Base-by-base conservation (phyloP, 495 filamentous ascomycete species). In the Sabuloglossum arenarium region DNA sequence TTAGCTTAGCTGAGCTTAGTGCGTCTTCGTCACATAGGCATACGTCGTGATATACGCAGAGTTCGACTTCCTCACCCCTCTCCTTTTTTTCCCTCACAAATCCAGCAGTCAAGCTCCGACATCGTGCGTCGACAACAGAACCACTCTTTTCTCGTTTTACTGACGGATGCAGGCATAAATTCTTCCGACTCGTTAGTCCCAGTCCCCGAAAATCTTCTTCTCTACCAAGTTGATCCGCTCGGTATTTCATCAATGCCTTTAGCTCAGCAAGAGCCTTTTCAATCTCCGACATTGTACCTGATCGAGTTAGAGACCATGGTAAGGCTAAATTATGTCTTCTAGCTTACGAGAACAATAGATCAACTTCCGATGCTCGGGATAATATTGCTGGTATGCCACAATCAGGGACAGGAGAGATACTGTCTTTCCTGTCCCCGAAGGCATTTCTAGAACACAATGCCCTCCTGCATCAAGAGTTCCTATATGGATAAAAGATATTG, bases 361-460 rank as follows among this genome's bases (percentile, higher is more conserved):
- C 53, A 99, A 78, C 68, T 97, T 97, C 39, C 91, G 73, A 59
- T 90, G 84, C 65, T 91, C 86, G 4, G 87, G 83, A 58, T 87
- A 88, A 64, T 88, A 82, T 65, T 87, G 82, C 67, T 97, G 93
- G 63, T 97, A 97, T 52, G 91, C 88, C 50, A 99, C 80, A 60
- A 99, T 99, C 60, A 99, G 75, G 0, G 91, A 95, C 25, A 99
- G 74, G 0, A 99, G 74, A 1, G 91, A 94, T 23, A 99, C 85
- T 0, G 91, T 99, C 73, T 99, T 99, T 52, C 91, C 91, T 28
- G 91, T 99, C n/a, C 91, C 91, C 55, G 91, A 99, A 72, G 91
- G 91, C 91, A 99, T 99, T 70, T 99, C 91, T 64, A 99, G 72
- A n/a, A 99, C 89, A 69, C 88, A 93, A 71, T 97, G 87, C 58